Conservation (phyloP, 1,284 basidiomycete genomes). For the Leccinum pseudoinsigne region DNA sequence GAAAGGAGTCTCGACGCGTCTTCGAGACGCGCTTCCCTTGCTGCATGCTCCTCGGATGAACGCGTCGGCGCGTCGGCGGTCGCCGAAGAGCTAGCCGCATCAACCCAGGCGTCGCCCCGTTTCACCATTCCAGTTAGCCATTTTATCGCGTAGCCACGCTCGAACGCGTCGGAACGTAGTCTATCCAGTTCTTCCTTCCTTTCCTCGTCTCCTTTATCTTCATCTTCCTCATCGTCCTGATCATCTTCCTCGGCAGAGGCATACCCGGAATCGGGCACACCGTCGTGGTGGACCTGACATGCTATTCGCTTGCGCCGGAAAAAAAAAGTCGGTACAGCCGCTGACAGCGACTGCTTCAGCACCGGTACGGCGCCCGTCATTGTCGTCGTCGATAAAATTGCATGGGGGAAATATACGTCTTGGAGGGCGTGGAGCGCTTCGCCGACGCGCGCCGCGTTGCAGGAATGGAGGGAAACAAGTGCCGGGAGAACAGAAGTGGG, state of each 20-base stretch:
- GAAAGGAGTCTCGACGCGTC: conserved; percentile 60
- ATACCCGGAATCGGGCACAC: conserved; percentile 59
- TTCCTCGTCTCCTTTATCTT: conserved; percentile 9
- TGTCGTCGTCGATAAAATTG: conserved; percentile 1
- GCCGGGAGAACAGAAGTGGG: conserved; percentile 50
- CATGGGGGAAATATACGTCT: conserved; percentile 43
- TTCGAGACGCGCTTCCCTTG: conserved; percentile 36
- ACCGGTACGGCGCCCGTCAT: conserved; percentile 8
- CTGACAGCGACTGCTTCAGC: conserved; percentile 17
- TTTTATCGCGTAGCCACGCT: conserved; percentile 53
- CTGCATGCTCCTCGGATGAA: conserved; percentile 27
- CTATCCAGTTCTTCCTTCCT: conserved; percentile 27
- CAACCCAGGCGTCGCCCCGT: conserved; percentile 55
- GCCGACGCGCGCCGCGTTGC: conserved; percentile 26
- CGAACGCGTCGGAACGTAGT: conserved; percentile 49
- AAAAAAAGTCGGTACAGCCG: conserved; percentile 5
- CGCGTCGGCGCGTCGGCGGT: background rate
- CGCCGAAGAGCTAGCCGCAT: conserved; percentile 13
- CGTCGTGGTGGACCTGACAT: conserved; percentile 37
- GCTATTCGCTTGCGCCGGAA: conserved; percentile 18
- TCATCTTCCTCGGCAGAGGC: conserved; percentile 61
- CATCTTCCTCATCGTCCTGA: conserved; percentile 27
- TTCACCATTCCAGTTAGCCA: conserved; percentile 66
- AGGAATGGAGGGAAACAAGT: conserved; percentile 41
- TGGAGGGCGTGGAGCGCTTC: conserved; percentile 36